Percentiles rank a stretch among this genome's conserved stretches.
Evolutionary conservation across 2,329 filamentous ascomycete genomes (phyloP).

Genomic region (Beauveria australis): DNA sequence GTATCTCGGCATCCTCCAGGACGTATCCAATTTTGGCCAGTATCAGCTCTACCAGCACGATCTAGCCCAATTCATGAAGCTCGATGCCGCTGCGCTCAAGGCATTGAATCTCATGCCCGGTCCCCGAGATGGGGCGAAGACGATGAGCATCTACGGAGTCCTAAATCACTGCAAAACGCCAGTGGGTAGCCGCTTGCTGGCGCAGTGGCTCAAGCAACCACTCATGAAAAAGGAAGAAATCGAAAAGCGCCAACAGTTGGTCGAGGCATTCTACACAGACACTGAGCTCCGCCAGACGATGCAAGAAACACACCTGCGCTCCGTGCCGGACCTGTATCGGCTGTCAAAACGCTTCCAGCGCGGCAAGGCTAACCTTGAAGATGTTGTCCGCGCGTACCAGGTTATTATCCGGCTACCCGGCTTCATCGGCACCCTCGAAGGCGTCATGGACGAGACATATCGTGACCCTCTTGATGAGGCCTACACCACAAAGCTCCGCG

Average conservation of each 20-base stretch:
- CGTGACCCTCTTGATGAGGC: conserved; percentile 76
- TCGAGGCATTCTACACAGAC: conserved; percentile 89
- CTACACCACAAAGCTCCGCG: conserved; percentile 76
- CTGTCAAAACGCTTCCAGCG: conserved; percentile 92
- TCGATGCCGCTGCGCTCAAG: conserved; percentile 88
- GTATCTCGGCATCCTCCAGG: conserved; percentile 83
- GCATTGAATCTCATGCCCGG: conserved; percentile 97
- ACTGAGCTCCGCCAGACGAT: conserved; percentile 91
- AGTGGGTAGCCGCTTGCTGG: conserved; percentile 77
- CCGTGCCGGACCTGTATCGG: conserved; percentile 89
- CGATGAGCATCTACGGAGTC: conserved; percentile 90
- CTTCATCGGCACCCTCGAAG: conserved; percentile 81
- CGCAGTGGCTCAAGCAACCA: conserved; percentile 97
- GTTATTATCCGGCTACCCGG: conserved; percentile 86
- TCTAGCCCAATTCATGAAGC: conserved; percentile 93
- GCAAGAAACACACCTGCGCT: conserved; percentile 90
- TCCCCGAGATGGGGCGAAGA: conserved; percentile 88
- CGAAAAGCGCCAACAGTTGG: conserved; percentile 82
- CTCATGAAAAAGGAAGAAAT: conserved; percentile 88
- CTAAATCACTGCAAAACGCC: conserved; percentile 98
- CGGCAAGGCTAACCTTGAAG: conserved; percentile 82
- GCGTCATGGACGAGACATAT: conserved; percentile 92
- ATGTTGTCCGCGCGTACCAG: conserved; percentile 92
- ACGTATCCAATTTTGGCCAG: conserved; percentile 91
- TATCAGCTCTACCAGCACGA: conserved; percentile 98